phyloP scores from a whole-genome alignment of 2,329 filamentous ascomycete species.

The Penicillium frequentans region DNA sequence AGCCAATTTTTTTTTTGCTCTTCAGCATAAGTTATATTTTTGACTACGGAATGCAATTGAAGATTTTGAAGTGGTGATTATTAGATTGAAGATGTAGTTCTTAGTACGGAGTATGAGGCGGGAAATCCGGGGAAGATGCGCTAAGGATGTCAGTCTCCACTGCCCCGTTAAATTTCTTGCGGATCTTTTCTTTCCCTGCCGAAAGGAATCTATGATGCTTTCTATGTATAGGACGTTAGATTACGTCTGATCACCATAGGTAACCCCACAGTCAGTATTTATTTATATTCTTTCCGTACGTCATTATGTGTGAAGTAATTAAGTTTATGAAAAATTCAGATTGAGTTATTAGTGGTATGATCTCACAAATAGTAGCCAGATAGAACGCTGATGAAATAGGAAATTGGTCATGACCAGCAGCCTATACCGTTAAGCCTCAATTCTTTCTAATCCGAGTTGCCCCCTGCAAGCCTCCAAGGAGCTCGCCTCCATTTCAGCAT shows the following conservation, averaged over 20 bases:
- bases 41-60: too few species aligned
- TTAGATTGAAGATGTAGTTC: too few species aligned
- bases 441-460: conserved; percentile 12
- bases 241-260: too few species aligned
- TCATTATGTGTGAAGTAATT: not conserved
- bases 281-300: not conserved
- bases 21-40: too few species aligned
- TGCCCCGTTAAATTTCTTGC: too few species aligned
- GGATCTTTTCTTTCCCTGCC: too few species aligned
- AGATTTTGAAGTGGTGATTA: too few species aligned
- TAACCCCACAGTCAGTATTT: too few species aligned
- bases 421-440: not conserved
- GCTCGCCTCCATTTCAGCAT: conserved; percentile 25
- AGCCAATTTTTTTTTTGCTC: too few species aligned
- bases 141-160: too few species aligned
- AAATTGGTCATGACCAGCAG: not conserved
- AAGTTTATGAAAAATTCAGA: not conserved
- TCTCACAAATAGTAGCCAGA: not conserved
- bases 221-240: not conserved
- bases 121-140: too few species aligned
- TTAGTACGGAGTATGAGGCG: too few species aligned
- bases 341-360: not conserved
- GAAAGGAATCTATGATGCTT: not conserved
- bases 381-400: not conserved
- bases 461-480: conserved; percentile 24